These are phyloP conservation scores for Botrytis fragariae DNA, from an alignment of 2,329 filamentous ascomycete species.

Conservation along the genomic window DNA sequence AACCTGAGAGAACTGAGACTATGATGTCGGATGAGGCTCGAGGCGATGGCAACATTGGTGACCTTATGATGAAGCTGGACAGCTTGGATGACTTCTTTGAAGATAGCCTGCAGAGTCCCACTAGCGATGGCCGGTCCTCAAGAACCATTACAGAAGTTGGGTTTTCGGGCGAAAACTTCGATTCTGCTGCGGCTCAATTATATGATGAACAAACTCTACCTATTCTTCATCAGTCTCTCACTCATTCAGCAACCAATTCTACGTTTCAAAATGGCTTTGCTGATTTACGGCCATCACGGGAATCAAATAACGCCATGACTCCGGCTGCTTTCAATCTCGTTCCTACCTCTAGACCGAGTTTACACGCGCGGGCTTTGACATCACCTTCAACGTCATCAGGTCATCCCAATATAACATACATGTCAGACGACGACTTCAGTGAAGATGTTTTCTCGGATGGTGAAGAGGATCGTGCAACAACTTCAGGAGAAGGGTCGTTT, in stretches of 20 bases:
- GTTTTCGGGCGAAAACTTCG: slow-evolving; percentile 63
- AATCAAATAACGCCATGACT: slow-evolving; percentile 62
- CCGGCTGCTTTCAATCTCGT: slow-evolving; percentile 55
- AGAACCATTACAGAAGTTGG: slow-evolving; percentile 63
- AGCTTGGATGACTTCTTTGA: slow-evolving; percentile 82
- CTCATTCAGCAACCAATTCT: slow-evolving; percentile 64
- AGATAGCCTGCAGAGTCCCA: slow-evolving; percentile 56
- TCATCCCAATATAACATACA: slow-evolving; percentile 57
- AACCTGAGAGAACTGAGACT: slow-evolving; percentile 68
- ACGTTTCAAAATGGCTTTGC: slow-evolving; percentile 88
- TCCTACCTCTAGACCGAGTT: slow-evolving; percentile 57
- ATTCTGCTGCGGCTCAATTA: slow-evolving; percentile 69
- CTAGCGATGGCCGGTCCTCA: slow-evolving; percentile 60
- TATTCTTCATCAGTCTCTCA: slow-evolving; percentile 79
- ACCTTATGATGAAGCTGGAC: slow-evolving; percentile 77
- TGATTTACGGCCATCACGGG: slow-evolving; percentile 64
- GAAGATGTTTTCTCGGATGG: slow-evolving; percentile 79
- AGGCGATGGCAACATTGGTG: slow-evolving; percentile 71
- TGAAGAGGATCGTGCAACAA: slow-evolving; percentile 51
- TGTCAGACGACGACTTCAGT: slow-evolving; percentile 72
- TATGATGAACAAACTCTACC: slow-evolving; percentile 93
- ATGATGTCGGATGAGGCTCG: slow-evolving; percentile 79
- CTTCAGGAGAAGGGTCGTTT: slow-evolving; percentile 44
- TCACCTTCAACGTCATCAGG: slow-evolving; percentile 66
- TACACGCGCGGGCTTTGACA: slow-evolving; percentile 82